phyloP scores from a whole-genome alignment of 1,284 basidiomycete species.

The Agaricales sp. region DNA sequence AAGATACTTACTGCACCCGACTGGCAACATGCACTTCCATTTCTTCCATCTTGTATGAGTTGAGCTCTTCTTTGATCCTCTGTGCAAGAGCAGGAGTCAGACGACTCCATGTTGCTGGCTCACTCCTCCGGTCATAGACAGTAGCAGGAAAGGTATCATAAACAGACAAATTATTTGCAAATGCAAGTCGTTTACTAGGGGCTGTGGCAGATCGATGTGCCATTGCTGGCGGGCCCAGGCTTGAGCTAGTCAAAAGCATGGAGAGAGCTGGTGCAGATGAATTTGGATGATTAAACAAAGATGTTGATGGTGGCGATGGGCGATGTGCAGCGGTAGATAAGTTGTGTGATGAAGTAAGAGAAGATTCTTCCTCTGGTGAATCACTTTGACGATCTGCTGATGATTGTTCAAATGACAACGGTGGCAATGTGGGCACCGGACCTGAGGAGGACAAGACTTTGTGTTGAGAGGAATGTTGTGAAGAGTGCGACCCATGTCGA shows the following conservation, averaged over 20 bases:
- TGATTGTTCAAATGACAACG: conserved; percentile 43
- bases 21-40: conserved; percentile 93
- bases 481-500: conserved; percentile 44
- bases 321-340: conserved; percentile 14
- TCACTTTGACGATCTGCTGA: conserved; percentile 21
- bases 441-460: conserved; percentile 17
- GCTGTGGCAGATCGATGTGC: conserved; percentile 54
- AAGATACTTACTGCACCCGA: conserved; percentile 63
- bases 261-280: conserved; percentile 85
- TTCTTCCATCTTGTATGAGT: conserved; percentile 97
- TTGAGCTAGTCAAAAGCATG: conserved; percentile 27
- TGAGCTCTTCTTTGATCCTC: conserved; percentile 92
- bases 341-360: conserved; percentile 16
- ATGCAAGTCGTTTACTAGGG: conserved; percentile 69
- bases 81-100: conserved; percentile 91
- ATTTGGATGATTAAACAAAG: conserved; percentile 65
- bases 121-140: conserved; percentile 90
- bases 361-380: conserved; percentile 23
- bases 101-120: conserved; percentile 94
- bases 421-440: conserved; percentile 37
- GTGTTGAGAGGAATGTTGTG: conserved; percentile 23
- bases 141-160: conserved; percentile 91
- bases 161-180: conserved; percentile 87
- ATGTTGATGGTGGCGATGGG: conserved; percentile 10
- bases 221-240: conserved; percentile 35